Conservation (phyloP, 2,329 filamentous ascomycete species). For the Ceratocystis cacaofunesta region DNA sequence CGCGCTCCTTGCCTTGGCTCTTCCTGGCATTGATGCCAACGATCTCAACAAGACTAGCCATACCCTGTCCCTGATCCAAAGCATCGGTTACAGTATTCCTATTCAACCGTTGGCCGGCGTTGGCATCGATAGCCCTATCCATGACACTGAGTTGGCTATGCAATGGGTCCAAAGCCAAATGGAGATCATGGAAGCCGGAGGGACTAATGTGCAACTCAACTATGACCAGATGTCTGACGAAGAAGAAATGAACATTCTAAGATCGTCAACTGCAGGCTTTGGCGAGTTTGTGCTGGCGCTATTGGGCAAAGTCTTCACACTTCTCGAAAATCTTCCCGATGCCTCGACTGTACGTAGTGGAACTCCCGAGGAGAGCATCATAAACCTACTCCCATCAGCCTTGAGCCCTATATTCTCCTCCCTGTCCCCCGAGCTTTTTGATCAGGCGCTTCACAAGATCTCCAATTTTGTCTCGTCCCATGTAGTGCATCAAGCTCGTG, state of each 20-base stretch:
- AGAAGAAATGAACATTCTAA: conserved; percentile 73
- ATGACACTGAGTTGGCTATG: conserved; percentile 64
- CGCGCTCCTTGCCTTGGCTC: conserved; percentile 74
- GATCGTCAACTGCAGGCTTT: conserved; percentile 87
- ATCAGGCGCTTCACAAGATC: conserved; percentile 81
- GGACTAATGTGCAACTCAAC: conserved; percentile 70
- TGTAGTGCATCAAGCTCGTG: conserved; percentile 89
- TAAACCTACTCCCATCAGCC: conserved; percentile 85
- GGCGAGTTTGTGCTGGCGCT: conserved; percentile 85
- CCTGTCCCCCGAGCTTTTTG: conserved; percentile 83
- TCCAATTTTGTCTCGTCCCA: conserved; percentile 82
- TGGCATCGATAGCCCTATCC: conserved; percentile 49
- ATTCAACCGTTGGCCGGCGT: conserved; percentile 58
- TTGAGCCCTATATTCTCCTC: conserved; percentile 82
- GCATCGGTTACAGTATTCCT: conserved; percentile 89
- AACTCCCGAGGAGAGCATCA: conserved; percentile 90
- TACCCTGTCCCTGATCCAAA: conserved; percentile 87
- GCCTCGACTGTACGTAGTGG: conserved; percentile 73
- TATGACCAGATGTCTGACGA: conserved; percentile 75
- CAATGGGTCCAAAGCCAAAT: conserved; percentile 92
- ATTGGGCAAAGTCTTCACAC: conserved; percentile 84
- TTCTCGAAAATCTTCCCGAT: conserved; percentile 90
- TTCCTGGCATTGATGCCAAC: conserved; percentile 95
- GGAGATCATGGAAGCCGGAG: conserved; percentile 80
- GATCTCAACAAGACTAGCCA: conserved; percentile 93